A percentile compares a stretch with the other conserved stretches of the same genome.
Conservation (phyloP, 2,329 filamentous ascomycete genomes). For the Cadophora gregata region DNA sequence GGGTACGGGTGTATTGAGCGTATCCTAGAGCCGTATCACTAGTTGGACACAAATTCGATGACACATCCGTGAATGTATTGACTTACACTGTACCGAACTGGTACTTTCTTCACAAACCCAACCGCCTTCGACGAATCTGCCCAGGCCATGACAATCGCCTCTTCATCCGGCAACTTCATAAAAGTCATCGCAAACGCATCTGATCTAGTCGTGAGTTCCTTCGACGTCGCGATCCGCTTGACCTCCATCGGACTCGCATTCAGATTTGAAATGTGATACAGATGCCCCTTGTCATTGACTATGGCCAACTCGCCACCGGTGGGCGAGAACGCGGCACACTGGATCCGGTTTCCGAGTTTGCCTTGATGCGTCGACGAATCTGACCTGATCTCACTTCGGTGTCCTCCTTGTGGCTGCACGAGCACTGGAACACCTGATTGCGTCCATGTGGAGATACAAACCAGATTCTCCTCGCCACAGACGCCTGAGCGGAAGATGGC, state of each 20-base stretch:
- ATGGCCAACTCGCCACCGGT: constrained; percentile 48
- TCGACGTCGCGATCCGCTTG: constrained; percentile 46
- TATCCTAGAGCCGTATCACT: background rate
- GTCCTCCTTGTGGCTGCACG: constrained; percentile 48
- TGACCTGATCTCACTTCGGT: constrained; percentile 46
- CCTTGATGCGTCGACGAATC: constrained; percentile 42
- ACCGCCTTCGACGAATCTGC: constrained; percentile 45
- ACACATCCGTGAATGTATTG: no score
- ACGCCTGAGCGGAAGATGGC: constrained; percentile 46
- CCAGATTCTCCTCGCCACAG: constrained; percentile 45
- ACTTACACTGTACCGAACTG: constrained; percentile 32
- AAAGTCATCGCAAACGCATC: constrained; percentile 49
- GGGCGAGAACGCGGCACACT: constrained; percentile 48
- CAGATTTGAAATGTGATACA: constrained; percentile 48
- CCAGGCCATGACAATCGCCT: constrained; percentile 49
- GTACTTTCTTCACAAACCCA: constrained; percentile 46
- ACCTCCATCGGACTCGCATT: constrained; percentile 49
- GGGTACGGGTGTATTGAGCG: constrained; percentile 14
- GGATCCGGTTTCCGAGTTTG: constrained; percentile 48
- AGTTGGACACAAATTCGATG: background rate
- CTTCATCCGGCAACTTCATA: constrained; percentile 48
- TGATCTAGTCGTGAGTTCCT: constrained; percentile 48
- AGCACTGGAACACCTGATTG: constrained; percentile 50
- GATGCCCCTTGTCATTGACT: constrained; percentile 50
- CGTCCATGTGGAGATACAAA: constrained; percentile 51